Percentiles rank a stretch among this genome's conserved stretches.
Conservation (phyloP, 1,139 yeast genomes). For the Debaryomyces sp. region DNA sequence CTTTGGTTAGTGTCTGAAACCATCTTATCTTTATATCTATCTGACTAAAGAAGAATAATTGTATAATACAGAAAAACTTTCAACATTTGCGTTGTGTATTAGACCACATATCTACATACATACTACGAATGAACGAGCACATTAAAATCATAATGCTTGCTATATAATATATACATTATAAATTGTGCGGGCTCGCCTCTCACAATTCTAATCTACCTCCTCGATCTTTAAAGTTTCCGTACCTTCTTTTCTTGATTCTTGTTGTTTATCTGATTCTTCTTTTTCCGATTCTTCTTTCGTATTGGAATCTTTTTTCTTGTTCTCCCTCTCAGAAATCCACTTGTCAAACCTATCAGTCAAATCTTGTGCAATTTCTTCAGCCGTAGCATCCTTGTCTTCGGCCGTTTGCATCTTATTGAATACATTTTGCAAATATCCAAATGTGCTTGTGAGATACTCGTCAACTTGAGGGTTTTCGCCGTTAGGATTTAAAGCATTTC, state of each 20-base stretch:
- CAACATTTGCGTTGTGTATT: neutral
- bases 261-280: conserved; percentile 7
- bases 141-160: neutral
- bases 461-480: conserved; percentile 31
- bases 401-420: conserved; percentile 34
- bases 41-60: neutral
- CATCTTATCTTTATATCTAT: neutral
- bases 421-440: conserved; percentile 31
- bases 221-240: neutral
- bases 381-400: conserved; percentile 35
- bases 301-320: conserved; percentile 12
- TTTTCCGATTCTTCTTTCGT: conserved; percentile 10
- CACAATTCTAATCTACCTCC: neutral
- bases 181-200: neutral
- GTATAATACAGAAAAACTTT: neutral
- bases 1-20: neutral
- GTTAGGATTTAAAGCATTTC: conserved; percentile 30
- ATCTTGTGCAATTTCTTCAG: conserved; percentile 44
- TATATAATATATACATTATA: neutral
- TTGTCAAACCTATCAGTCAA: conserved; percentile 29
- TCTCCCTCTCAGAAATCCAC: conserved; percentile 30
- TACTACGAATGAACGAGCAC: neutral
- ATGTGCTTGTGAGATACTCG: conserved; percentile 31
- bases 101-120: no score
- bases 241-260: neutral